Base-by-base conservation (phyloP, 2,329 filamentous ascomycete genomes). In the Aspergillus fumigatiaffinis region DNA sequence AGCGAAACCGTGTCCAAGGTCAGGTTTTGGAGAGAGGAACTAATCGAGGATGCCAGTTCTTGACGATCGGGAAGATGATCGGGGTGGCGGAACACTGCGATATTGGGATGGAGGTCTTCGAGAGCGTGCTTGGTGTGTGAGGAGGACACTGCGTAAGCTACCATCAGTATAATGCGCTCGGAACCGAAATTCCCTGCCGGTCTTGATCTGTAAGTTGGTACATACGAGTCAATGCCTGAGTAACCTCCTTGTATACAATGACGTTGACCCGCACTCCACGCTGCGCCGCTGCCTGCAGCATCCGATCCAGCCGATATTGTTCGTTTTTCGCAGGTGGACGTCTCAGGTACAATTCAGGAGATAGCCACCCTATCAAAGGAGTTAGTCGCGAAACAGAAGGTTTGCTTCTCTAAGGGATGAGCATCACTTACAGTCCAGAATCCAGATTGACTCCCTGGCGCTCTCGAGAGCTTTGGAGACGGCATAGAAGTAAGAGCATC, bases 211-310 rank as follows among this genome's bases (percentile, higher is more conserved):
- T 73, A 62, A 55, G 25, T 72, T 58, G 53, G 66, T 47, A 85
- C 88, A 82, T 81, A 91, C 88, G 80, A 44, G 89, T 92, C 67
- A 95, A 76, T 42, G 91, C 89, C 68, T 91, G 88, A 3, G 89
- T 85, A 7, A 93, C 90, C 63, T 97, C 92, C 76, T 96, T 96
- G 78, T 96, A 96, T 10, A 96, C 90, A 53, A 96, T 92, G 52
- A 96, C 82, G 66, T 92, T 88, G 65, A 96, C 81, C 65, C 88
- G 85, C 49, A 96, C 92, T 46, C 92, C 92, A 47, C 92, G 85
- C 74, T 93, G 83, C 26, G 92, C 91, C 8, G 91, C 92, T 54
- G 87, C 87, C 66, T 89, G 83, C 50, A 96, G 83, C 86, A 96
- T 87, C 51, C 86, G 84, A 74, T 96, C 92, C 42, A 96, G 78